Percentiles rank a stretch among this genome's conserved stretches.
Evolutionary conservation across 768 basidiomycete species (phyloP).

Genomic region (Trametes maxima): DNA sequence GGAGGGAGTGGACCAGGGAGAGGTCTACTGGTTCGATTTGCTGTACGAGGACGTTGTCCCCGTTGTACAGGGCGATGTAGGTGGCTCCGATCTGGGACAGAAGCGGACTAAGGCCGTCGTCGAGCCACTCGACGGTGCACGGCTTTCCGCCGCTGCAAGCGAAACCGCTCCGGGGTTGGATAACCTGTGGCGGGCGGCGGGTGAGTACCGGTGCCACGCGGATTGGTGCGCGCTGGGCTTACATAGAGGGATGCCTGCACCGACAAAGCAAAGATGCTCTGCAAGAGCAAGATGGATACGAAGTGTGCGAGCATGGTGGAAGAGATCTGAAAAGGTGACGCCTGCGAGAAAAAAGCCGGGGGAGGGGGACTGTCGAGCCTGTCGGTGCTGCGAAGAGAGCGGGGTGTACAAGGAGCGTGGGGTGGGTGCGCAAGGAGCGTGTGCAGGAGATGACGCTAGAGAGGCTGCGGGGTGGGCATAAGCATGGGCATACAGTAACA

Average conservation of each 20-base stretch:
- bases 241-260: slow-evolving; percentile 47
- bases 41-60: slow-evolving; percentile 61
- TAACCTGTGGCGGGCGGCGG: slow-evolving; percentile 40
- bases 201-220: not conserved
- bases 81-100: slow-evolving; percentile 53
- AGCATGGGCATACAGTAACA: slow-evolving; percentile 5
- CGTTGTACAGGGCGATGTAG: slow-evolving; percentile 60
- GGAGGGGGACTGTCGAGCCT: not conserved
- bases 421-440: not conserved
- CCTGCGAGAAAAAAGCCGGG: not conserved
- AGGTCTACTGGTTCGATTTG: slow-evolving; percentile 59
- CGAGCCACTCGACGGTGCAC: slow-evolving; percentile 62
- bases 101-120: slow-evolving; percentile 58
- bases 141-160: slow-evolving; percentile 55
- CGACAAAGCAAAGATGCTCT: slow-evolving; percentile 10
- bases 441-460: slow-evolving; percentile 3
- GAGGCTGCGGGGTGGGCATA: not conserved
- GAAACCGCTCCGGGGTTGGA: slow-evolving; percentile 44
- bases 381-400: not conserved
- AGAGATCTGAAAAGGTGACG: not conserved
- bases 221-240: slow-evolving; percentile 19
- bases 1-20: slow-evolving; percentile 44
- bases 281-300: slow-evolving; percentile 17
- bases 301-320: slow-evolving; percentile 4
- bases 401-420: slow-evolving; percentile 7